Evolutionary conservation across 2,329 filamentous ascomycete genomes (phyloP).

Genomic region (Nigrospora oryzae): DNA sequence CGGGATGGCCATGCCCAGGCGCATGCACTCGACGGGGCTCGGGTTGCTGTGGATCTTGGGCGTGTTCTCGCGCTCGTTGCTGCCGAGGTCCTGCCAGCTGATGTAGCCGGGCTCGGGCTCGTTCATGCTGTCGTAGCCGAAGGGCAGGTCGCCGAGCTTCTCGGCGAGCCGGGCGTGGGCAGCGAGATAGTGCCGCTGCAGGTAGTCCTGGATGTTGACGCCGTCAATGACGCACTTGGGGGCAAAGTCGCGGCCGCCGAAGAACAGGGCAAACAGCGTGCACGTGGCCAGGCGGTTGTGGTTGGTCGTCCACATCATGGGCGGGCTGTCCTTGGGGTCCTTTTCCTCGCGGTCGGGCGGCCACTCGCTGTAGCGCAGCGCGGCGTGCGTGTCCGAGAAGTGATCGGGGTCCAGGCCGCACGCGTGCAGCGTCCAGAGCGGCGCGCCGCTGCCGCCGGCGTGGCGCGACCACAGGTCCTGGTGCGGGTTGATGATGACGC

Average conservation of each 20-base stretch:
- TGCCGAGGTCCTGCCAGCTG: conserved; percentile 7
- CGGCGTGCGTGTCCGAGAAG: conserved; percentile 13
- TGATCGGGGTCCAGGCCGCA: conserved; percentile 12
- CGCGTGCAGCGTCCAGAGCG: conserved; percentile 14
- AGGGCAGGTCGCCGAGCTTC: conserved; percentile 9
- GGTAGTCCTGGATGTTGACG: conserved; percentile 15
- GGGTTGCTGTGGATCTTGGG: conserved; percentile 13
- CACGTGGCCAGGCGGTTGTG: conserved; percentile 11
- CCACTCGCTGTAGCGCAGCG: conserved; percentile 13
- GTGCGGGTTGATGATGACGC: conserved; percentile 15
- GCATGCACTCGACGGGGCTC: conserved; percentile 11
- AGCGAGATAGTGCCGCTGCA: conserved; percentile 12
- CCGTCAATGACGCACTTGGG: conserved; percentile 11
- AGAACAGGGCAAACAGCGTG: conserved; percentile 14
- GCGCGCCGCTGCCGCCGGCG: conserved; percentile 13
- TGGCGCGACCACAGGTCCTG: conserved; percentile 16
- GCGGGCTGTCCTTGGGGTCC: conserved; percentile 12
- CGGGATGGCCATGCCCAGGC: conserved; percentile 8
- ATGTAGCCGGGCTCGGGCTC: conserved; percentile 14
- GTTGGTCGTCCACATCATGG: conserved; percentile 18
- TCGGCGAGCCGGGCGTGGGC: conserved; percentile 10
- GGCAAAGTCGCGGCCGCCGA: conserved; percentile 11
- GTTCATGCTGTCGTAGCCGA: conserved; percentile 16
- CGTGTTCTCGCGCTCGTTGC: conserved; percentile 9
- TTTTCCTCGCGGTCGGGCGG: conserved; percentile 10